These are phyloP conservation scores for Phalaenopsis hybrid DNA, from an alignment of 116 monocot species.

Conservation along the genomic window DNA sequence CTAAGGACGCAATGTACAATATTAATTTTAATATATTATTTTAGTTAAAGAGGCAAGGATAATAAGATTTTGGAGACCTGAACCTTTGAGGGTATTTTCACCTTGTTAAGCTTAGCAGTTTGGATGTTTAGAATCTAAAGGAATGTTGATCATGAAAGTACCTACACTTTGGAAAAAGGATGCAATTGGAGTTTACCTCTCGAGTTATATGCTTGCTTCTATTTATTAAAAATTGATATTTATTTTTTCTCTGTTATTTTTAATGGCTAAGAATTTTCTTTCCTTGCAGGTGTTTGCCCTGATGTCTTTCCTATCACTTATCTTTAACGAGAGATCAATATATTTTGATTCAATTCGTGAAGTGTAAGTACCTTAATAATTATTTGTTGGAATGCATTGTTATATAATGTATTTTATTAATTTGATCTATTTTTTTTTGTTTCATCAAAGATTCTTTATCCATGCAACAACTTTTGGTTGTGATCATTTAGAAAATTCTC, in stretches of 20 bases:
- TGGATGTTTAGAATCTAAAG: neutral
- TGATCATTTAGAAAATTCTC: too few relatives aligned
- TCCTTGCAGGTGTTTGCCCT: conserved; percentile 74
- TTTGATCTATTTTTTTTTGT: too few relatives aligned
- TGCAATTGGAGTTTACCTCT: neutral
- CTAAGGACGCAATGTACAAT: neutral
- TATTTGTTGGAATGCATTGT: neutral
- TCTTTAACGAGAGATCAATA: conserved; percentile 60
- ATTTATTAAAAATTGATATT: neutral
- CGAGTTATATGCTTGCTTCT: neutral
- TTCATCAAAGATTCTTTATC: too few relatives aligned
- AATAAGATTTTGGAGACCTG: neutral
- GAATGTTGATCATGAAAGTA: neutral
- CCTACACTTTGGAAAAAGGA: neutral
- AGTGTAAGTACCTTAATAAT: conserved; percentile 54
- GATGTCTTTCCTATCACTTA: conserved; percentile 90
- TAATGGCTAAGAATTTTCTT: neutral
- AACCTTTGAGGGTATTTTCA: neutral
- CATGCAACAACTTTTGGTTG: too few relatives aligned
- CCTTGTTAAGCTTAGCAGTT: neutral
- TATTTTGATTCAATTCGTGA: conserved; percentile 92
- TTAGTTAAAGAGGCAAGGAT: neutral
- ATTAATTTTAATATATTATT: neutral
- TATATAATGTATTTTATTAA: too few relatives aligned
- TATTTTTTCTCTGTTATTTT: neutral